Percentiles rank a stretch among this genome's conserved stretches.
These are phyloP conservation scores for Cutaneotrichosporon sp. DNA, from an alignment of 1,284 basidiomycete genomes.

Conservation along the genomic window DNA sequence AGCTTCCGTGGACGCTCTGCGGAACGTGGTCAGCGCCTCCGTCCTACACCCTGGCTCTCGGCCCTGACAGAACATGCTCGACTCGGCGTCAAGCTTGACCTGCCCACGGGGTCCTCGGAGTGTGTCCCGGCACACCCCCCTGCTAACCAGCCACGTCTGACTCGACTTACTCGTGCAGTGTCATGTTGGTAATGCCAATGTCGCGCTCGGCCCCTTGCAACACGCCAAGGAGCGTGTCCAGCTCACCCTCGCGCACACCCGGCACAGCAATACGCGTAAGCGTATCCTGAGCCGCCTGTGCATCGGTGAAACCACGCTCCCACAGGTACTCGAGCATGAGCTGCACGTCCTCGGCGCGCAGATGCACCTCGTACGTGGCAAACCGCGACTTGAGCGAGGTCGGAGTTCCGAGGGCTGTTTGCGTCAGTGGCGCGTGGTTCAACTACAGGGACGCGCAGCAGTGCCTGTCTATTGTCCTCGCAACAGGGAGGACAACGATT, in stretches of 20 bases:
- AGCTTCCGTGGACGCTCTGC: conserved; percentile 34
- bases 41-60: neutral
- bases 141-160: no score
- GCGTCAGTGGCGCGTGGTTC: neutral
- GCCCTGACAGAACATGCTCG: neutral
- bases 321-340: conserved; percentile 60
- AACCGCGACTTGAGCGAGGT: conserved; percentile 60
- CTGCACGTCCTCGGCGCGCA: conserved; percentile 58
- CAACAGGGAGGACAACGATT: neutral
- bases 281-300: conserved; percentile 23
- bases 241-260: conserved; percentile 25
- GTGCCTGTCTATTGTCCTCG: neutral
- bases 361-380: conserved; percentile 71
- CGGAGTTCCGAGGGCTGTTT: conserved; percentile 57
- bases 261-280: conserved; percentile 30
- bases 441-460: neutral
- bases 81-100: neutral
- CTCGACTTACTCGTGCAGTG: conserved; percentile 33
- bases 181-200: conserved; percentile 21
- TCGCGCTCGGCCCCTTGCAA: conserved; percentile 18
- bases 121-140: neutral
- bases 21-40: neutral
- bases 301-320: conserved; percentile 57
- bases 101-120: neutral
- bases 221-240: conserved; percentile 21